A percentile compares a stretch with the other conserved stretches of the same genome.
phyloP scores from a whole-genome alignment of 257 asterid species.

The Solanum sitiens region DNA sequence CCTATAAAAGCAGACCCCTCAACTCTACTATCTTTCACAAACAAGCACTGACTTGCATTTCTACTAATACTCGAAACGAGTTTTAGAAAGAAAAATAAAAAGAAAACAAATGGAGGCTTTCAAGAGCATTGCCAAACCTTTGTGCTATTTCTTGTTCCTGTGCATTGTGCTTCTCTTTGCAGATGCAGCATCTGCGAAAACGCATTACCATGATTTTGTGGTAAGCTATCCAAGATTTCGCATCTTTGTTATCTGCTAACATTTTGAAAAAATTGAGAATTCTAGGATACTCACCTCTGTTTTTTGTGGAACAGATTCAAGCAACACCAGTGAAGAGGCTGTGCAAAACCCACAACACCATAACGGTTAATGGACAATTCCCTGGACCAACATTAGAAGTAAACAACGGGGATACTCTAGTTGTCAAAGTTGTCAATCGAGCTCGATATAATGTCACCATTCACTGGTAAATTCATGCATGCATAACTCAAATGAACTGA shows the following conservation, averaged over 20 bases:
- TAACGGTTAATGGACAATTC: slow-evolving; percentile 65
- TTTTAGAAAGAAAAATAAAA: not conserved
- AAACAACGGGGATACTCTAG: slow-evolving; percentile 68
- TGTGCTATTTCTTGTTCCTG: slow-evolving; percentile 11
- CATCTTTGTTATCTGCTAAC: not conserved
- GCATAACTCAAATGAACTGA: not conserved
- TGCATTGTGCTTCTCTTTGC: slow-evolving; percentile 21
- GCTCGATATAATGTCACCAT: slow-evolving; percentile 71
- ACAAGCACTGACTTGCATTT: not conserved
- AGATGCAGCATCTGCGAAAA: slow-evolving; percentile 38
- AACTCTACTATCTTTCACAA: slow-evolving; percentile 19
- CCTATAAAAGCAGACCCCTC: slow-evolving; percentile 26
- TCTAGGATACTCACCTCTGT: not conserved
- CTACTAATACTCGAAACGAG: not conserved
- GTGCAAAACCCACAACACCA: slow-evolving; percentile 61
- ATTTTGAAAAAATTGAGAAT: not conserved
- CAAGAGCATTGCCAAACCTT: slow-evolving; percentile 1
- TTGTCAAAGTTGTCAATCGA: slow-evolving; percentile 46
- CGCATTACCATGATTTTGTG: slow-evolving; percentile 50
- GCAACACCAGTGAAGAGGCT: slow-evolving; percentile 86
- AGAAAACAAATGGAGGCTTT: slow-evolving; percentile 14
- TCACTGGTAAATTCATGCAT: slow-evolving; percentile 47
- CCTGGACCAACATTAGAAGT: slow-evolving; percentile 78
- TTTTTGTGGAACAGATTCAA: slow-evolving; percentile 40
- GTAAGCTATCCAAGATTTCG: slow-evolving; percentile 22